Percentiles rank a stretch among this genome's conserved stretches.
phyloP scores from a whole-genome alignment of 495 filamentous ascomycete species.

The Corynascus novoguineensis region DNA sequence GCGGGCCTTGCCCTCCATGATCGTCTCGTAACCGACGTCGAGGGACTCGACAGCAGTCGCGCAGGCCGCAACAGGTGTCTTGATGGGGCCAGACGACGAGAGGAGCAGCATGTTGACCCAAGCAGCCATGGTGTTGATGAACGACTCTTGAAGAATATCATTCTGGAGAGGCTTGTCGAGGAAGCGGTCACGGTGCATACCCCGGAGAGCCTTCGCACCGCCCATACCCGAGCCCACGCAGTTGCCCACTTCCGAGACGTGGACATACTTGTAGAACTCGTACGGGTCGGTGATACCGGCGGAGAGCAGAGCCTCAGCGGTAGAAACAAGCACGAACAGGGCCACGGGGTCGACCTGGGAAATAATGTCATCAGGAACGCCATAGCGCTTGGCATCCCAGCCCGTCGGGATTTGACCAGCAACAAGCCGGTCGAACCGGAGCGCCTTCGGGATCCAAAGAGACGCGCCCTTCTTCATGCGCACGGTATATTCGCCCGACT shows the following conservation, averaged over 20 bases:
- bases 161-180: conserved; percentile 97
- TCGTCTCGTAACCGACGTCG: conserved; percentile 96
- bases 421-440: conserved; percentile 93
- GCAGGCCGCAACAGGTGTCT: conserved; percentile 96
- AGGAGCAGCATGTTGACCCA: conserved; percentile 99
- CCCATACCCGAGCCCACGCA: conserved; percentile 97
- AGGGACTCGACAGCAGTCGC: conserved; percentile 96
- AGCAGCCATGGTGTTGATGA: conserved; percentile 99
- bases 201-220: conserved; percentile 82
- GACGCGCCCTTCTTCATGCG: conserved; percentile 91
- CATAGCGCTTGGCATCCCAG: conserved; percentile 92
- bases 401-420: conserved; percentile 95
- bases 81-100: conserved; percentile 96
- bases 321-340: conserved; percentile 88
- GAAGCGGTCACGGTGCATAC: conserved; percentile 98
- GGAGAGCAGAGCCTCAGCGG: conserved; percentile 81
- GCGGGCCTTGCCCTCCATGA: conserved; percentile 93
- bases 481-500: conserved; percentile 90
- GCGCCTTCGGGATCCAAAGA: conserved; percentile 91
- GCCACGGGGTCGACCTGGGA: conserved; percentile 95
- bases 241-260: conserved; percentile 96
- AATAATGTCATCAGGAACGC: conserved; percentile 96
- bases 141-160: conserved; percentile 97
- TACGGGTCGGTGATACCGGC: conserved; percentile 99
- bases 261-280: conserved; percentile 99